phyloP scores from a whole-genome alignment of 768 basidiomycete species.

The Tylopilus balloui region DNA sequence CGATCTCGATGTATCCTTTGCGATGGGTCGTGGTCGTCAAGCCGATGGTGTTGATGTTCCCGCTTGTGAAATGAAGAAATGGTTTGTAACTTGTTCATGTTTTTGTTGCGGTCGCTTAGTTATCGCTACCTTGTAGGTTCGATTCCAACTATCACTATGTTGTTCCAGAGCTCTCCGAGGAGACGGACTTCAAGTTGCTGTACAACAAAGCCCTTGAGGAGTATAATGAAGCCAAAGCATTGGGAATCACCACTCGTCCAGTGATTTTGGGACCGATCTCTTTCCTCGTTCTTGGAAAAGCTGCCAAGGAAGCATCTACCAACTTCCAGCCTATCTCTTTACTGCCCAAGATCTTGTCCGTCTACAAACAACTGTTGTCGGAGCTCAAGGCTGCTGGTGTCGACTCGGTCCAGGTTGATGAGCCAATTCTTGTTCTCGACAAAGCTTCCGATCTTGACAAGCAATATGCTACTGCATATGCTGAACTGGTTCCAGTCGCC shows the following conservation, averaged over 20 bases:
- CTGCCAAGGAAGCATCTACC: constrained; percentile 73
- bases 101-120: background rate
- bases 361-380: constrained; percentile 86
- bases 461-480: constrained; percentile 77
- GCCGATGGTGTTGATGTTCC: constrained; percentile 92
- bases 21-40: constrained; percentile 99
- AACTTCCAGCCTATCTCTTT: constrained; percentile 90
- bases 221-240: constrained; percentile 89
- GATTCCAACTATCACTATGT: constrained; percentile 99
- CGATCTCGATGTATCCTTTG: constrained; percentile 93
- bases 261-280: constrained; percentile 95
- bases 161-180: constrained; percentile 91
- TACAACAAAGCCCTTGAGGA: constrained; percentile 94
- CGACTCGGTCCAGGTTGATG: constrained; percentile 94
- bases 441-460: constrained; percentile 69
- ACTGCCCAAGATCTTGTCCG: constrained; percentile 81
- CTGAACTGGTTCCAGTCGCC: constrained; percentile 72
- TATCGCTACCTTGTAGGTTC: constrained; percentile 53
- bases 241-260: constrained; percentile 87
- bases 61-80: constrained; percentile 99
- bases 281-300: constrained; percentile 92
- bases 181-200: constrained; percentile 90
- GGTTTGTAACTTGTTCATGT: constrained; percentile 48
- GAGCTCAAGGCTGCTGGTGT: constrained; percentile 93
- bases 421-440: constrained; percentile 95